These are phyloP conservation scores for Penicillium canescens DNA, from an alignment of 495 filamentous ascomycete genomes.

Conservation along the genomic window DNA sequence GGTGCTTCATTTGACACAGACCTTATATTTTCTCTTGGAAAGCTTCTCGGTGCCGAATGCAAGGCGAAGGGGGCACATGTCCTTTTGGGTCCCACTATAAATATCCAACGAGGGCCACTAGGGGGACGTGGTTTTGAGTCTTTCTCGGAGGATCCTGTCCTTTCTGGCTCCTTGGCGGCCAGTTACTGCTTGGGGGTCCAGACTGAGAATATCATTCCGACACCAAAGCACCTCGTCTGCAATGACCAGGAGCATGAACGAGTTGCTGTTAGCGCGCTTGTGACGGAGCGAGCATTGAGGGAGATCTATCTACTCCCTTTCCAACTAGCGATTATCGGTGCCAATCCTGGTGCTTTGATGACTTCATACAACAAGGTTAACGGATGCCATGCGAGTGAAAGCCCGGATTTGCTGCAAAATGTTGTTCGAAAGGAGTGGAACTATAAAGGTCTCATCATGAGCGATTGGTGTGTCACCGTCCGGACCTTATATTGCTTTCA, in stretches of 20 bases:
- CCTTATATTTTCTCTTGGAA: slow-evolving; percentile 55
- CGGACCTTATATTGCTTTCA: neutral
- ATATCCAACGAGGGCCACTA: slow-evolving; percentile 67
- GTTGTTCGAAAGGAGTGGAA: slow-evolving; percentile 71
- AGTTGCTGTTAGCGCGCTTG: slow-evolving; percentile 57
- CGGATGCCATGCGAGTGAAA: slow-evolving; percentile 67
- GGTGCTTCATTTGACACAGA: slow-evolving; percentile 64
- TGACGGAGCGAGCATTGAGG: slow-evolving; percentile 63
- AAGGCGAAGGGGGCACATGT: slow-evolving; percentile 63
- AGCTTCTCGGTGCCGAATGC: slow-evolving; percentile 59
- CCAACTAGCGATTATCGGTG: slow-evolving; percentile 61
- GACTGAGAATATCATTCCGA: slow-evolving; percentile 59
- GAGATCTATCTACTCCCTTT: slow-evolving; percentile 76
- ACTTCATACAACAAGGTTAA: slow-evolving; percentile 76
- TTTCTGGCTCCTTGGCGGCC: slow-evolving; percentile 62
- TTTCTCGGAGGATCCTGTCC: slow-evolving; percentile 70
- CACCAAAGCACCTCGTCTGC: slow-evolving; percentile 71
- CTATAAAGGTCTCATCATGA: slow-evolving; percentile 68
- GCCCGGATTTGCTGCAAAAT: slow-evolving; percentile 52
- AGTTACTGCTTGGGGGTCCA: slow-evolving; percentile 65
- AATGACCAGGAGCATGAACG: slow-evolving; percentile 70
- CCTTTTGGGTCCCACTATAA: slow-evolving; percentile 72
- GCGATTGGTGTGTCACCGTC: slow-evolving; percentile 58
- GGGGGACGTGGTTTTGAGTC: slow-evolving; percentile 74
- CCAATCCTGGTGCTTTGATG: slow-evolving; percentile 65